Percentiles rank a stretch among this genome's conserved stretches.
These are phyloP conservation scores for Cardamine resedifolia DNA, from an alignment of 345 rosid species.

Conservation along the genomic window DNA sequence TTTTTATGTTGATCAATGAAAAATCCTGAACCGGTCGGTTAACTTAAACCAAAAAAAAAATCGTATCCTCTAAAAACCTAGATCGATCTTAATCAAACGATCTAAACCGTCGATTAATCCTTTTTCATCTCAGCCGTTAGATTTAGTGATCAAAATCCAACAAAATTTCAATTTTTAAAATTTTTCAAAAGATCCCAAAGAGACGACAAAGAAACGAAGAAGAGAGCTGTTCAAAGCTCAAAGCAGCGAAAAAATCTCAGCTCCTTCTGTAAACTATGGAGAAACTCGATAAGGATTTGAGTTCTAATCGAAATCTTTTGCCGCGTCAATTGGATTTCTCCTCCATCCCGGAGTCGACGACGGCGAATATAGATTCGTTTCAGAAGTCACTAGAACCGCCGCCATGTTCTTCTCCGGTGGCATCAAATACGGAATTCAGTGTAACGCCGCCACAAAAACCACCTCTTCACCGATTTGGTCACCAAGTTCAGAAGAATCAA, in stretches of 20 bases:
- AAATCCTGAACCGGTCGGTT: constrained; percentile 19
- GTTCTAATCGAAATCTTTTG: constrained; percentile 43
- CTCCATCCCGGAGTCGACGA: constrained; percentile 38
- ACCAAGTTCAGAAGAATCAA: constrained; percentile 46
- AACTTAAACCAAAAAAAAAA: background rate
- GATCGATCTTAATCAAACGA: constrained; percentile 35
- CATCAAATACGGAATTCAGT: constrained; percentile 24
- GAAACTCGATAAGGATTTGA: constrained; percentile 46
- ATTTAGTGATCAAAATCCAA: constrained; percentile 16
- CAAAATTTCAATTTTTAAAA: constrained; percentile 34
- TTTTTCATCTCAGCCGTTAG: constrained; percentile 41
- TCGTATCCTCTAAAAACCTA: constrained; percentile 29
- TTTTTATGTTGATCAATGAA: too few relatives aligned
- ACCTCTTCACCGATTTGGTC: constrained; percentile 41
- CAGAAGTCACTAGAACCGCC: constrained; percentile 20
- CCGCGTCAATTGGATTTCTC: constrained; percentile 63
- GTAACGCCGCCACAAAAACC: too few relatives aligned
- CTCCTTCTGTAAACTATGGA: constrained; percentile 37
- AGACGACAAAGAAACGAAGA: constrained; percentile 33
- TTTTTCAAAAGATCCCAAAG: constrained; percentile 41
- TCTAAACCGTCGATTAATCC: background rate
- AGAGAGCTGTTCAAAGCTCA: constrained; percentile 26
- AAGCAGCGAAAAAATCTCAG: background rate
- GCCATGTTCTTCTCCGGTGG: constrained; percentile 20
- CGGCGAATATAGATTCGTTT: constrained; percentile 34